A percentile compares a stretch with the other conserved stretches of the same genome.
These are phyloP conservation scores for Kokia cookei DNA, from an alignment of 441 rosid genomes.

Conservation along the genomic window DNA sequence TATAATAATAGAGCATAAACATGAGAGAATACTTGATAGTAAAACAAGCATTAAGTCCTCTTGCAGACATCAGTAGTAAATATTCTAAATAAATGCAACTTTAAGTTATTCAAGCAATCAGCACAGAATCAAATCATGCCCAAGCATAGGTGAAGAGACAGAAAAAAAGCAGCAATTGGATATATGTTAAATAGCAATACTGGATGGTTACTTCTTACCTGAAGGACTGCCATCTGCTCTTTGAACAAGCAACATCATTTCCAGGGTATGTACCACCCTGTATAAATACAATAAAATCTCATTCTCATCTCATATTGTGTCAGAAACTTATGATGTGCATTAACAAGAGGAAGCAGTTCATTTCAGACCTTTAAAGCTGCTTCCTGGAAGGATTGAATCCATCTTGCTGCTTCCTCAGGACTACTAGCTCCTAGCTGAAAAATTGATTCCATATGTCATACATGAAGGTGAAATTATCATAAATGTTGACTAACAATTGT, in stretches of 20 bases:
- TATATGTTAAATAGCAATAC: neutral
- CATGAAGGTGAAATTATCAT: constrained; percentile 11
- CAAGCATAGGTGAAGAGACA: neutral
- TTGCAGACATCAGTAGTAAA: neutral
- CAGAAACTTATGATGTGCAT: constrained; percentile 1
- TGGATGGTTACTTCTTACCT: constrained; percentile 29
- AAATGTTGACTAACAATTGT: constrained; percentile 1
- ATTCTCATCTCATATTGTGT: neutral
- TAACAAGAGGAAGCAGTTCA: constrained; percentile 11
- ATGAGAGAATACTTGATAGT: neutral
- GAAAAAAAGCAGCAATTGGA: neutral
- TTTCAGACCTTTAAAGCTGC: constrained; percentile 66
- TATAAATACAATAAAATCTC: constrained; percentile 25
- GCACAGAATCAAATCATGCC: neutral
- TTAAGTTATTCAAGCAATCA: neutral
- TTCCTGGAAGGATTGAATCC: constrained; percentile 85
- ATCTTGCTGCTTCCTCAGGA: constrained; percentile 95
- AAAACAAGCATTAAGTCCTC: neutral
- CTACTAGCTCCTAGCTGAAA: constrained; percentile 93
- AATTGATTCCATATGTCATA: constrained; percentile 27
- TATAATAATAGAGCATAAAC: neutral
- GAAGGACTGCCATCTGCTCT: constrained; percentile 65
- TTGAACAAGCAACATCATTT: constrained; percentile 44
- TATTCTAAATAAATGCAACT: neutral
- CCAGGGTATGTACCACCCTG: constrained; percentile 55